These are phyloP conservation scores for Calvatia gigantea DNA, from an alignment of 768 basidiomycete genomes.

Conservation along the genomic window DNA sequence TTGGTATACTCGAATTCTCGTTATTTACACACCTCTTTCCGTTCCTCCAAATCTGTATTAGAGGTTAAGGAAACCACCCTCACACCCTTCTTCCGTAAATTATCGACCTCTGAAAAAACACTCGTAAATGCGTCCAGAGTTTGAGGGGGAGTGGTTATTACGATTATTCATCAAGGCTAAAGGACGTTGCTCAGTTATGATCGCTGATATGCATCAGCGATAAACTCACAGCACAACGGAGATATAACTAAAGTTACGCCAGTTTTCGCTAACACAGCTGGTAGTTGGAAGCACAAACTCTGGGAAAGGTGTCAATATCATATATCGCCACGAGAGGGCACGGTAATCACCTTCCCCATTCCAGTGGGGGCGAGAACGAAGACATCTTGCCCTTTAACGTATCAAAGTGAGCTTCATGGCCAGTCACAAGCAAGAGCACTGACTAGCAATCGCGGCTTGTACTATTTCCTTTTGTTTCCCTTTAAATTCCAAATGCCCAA, in stretches of 20 bases:
- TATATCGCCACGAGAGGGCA: not conserved
- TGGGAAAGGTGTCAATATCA: conserved; percentile 23
- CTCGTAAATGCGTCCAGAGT: not conserved
- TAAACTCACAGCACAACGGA: conserved; percentile 61
- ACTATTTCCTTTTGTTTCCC: conserved; percentile 79
- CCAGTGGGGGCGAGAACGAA: conserved; percentile 84
- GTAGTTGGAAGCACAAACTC: conserved; percentile 86
- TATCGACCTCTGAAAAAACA: conserved; percentile 55
- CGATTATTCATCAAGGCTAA: conserved; percentile 83
- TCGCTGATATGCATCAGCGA: not conserved
- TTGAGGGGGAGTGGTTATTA: conserved; percentile 21
- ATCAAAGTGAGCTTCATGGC: not conserved
- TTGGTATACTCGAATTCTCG: too few relatives aligned
- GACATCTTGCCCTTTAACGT: conserved; percentile 56
- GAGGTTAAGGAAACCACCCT: conserved; percentile 63
- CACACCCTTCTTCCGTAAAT: conserved; percentile 50
- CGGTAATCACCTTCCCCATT: conserved; percentile 70
- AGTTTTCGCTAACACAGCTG: conserved; percentile 64
- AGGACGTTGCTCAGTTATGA: not conserved
- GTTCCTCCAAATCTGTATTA: conserved; percentile 54
- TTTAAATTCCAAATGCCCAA: conserved; percentile 65
- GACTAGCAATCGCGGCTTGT: conserved; percentile 64
- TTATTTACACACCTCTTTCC: conserved; percentile 39
- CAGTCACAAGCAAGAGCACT: conserved; percentile 2
- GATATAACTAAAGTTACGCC: conserved; percentile 77